Conservation (phyloP, 371 early-diverging fungal species). For the Basidiobolus meristosporus region DNA sequence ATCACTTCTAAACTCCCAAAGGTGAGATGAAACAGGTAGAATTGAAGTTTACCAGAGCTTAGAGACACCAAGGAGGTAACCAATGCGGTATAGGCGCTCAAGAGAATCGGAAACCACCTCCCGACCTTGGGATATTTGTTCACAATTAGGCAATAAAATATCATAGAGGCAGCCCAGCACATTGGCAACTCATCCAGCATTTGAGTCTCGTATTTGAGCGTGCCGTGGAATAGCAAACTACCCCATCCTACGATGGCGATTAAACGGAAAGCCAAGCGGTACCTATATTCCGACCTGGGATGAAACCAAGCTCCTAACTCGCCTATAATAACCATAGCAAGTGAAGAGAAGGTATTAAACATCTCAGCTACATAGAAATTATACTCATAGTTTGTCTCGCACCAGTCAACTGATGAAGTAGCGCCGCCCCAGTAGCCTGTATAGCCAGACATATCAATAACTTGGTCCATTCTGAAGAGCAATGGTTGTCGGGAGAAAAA, state of each 20-base stretch:
- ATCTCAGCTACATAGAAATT: constrained; percentile 40
- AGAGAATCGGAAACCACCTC: constrained; percentile 2
- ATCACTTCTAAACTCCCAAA: no score
- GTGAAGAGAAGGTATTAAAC: constrained; percentile 39
- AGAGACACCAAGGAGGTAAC: no score
- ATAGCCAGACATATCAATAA: neutral
- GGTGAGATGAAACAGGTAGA: no score
- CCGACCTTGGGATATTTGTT: constrained; percentile 11
- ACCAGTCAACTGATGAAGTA: constrained; percentile 24
- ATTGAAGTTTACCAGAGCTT: no score
- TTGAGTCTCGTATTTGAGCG: constrained; percentile 54
- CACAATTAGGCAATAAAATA: neutral
- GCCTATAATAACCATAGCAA: constrained; percentile 36
- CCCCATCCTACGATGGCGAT: constrained; percentile 50
- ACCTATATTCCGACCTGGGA: neutral
- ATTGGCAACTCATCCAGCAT: constrained; percentile 53
- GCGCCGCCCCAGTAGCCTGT: constrained; percentile 11
- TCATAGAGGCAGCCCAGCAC: constrained; percentile 2
- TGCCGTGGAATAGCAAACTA: constrained; percentile 60
- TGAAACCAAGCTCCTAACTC: constrained; percentile 23
- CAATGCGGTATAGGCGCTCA: no score
- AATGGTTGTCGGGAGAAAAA: no score
- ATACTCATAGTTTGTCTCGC: constrained; percentile 35
- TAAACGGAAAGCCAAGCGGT: neutral
- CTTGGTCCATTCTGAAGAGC: no score